Conservation (phyloP, 202 grass and related monocot species). For the Miscanthus sacchariflorus region DNA sequence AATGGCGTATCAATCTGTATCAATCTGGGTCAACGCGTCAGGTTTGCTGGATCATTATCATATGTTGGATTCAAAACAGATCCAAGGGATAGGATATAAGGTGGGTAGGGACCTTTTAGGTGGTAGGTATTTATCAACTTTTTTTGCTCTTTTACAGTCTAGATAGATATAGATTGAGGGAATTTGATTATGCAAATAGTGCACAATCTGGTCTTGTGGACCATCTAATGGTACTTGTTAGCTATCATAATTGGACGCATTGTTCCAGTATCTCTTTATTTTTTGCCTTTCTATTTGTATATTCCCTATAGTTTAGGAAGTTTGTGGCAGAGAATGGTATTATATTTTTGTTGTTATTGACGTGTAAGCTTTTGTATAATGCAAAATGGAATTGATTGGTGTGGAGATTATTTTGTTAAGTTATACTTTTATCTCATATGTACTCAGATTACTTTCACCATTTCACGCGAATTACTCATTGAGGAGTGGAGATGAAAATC, state of each 20-base stretch:
- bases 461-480: neutral
- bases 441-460: neutral
- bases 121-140: neutral
- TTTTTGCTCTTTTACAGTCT: neutral
- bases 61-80: neutral
- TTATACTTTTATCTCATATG: neutral
- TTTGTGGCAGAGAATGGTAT: neutral
- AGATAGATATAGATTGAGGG: neutral
- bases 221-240: neutral
- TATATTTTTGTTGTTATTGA: constrained; percentile 21
- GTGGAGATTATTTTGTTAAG: neutral
- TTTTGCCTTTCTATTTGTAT: neutral
- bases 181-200: neutral
- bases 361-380: neutral
- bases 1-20: neutral
- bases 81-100: neutral
- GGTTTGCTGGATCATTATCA: neutral
- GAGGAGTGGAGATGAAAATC: neutral
- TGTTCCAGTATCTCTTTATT: neutral
- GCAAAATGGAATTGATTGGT: neutral
- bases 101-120: neutral
- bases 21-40: neutral
- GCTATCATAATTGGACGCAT: neutral
- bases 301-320: neutral
- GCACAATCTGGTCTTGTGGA: constrained; percentile 2